Percentiles rank a stretch among this genome's conserved stretches.
Conservation (phyloP, 129 eudicot genomes). For the Flaveria trinervia region DNA sequence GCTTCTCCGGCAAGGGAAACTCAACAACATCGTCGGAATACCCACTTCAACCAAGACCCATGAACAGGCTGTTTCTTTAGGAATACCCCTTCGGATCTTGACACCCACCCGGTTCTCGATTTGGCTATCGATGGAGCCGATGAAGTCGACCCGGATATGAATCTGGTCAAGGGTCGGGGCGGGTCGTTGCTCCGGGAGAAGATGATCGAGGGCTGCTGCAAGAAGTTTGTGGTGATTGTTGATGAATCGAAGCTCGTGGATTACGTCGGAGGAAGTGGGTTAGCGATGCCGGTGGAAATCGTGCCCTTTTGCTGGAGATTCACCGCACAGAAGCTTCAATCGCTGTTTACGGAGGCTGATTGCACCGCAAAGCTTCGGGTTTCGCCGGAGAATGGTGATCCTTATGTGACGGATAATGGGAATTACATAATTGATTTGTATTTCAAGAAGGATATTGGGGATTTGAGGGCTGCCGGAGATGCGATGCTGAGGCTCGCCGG, state of each 20-base stretch:
- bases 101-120: slow-evolving; percentile 68
- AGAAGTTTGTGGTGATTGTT: slow-evolving; percentile 75
- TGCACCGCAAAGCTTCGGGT: slow-evolving; percentile 70
- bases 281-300: slow-evolving; percentile 92
- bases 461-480: slow-evolving; percentile 79
- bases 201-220: slow-evolving; percentile 79
- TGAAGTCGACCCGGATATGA: slow-evolving; percentile 79
- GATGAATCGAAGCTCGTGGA: slow-evolving; percentile 78
- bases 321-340: slow-evolving; percentile 52
- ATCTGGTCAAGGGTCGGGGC: slow-evolving; percentile 87
- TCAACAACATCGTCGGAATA: slow-evolving; percentile 68
- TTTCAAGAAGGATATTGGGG: slow-evolving; percentile 75
- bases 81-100: slow-evolving; percentile 76
- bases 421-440: slow-evolving; percentile 77
- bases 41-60: slow-evolving; percentile 79
- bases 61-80: slow-evolving; percentile 60
- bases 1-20: slow-evolving; percentile 61
- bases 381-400: slow-evolving; percentile 28
- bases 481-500: slow-evolving; percentile 78
- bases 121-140: slow-evolving; percentile 87
- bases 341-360: slow-evolving; percentile 55
- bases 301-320: slow-evolving; percentile 84
- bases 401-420: slow-evolving; percentile 83
- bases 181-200: slow-evolving; percentile 84
- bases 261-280: slow-evolving; percentile 72